These are phyloP conservation scores for Epichloe sp. DNA, from an alignment of 2,329 filamentous ascomycete species.

Conservation along the genomic window DNA sequence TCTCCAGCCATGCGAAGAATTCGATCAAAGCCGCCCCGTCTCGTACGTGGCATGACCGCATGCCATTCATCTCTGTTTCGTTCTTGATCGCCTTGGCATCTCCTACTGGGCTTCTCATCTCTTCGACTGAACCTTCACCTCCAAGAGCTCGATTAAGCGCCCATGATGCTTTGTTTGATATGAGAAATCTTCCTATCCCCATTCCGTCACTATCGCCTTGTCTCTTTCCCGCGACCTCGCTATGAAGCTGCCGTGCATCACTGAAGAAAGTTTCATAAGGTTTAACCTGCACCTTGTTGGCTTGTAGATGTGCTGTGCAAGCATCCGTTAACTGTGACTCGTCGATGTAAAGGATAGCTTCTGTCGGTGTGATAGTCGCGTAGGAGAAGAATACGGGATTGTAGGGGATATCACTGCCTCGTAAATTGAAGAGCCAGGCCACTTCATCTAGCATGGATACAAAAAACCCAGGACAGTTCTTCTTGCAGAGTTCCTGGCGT, in stretches of 20 bases:
- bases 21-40: conserved; percentile 84
- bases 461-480: conserved; percentile 77
- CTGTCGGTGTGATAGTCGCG: conserved; percentile 66
- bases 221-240: conserved; percentile 25
- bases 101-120: conserved; percentile 72
- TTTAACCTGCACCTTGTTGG: conserved; percentile 58
- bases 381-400: conserved; percentile 99
- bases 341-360: conserved; percentile 75
- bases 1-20: conserved; percentile 94
- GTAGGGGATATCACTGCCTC: conserved; percentile 90
- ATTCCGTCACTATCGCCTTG: conserved; percentile 17
- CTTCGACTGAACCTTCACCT: conserved; percentile 73
- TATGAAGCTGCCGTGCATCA: conserved; percentile 52
- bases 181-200: conserved; percentile 53
- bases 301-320: conserved; percentile 54
- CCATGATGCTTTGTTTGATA: conserved; percentile 88
- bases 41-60: conserved; percentile 86
- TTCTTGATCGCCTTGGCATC: conserved; percentile 96
- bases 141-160: conserved; percentile 77
- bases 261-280: conserved; percentile 72
- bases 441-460: conserved; percentile 94
- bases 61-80: conserved; percentile 73
- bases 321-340: conserved; percentile 60
- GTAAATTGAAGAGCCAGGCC: conserved; percentile 96
- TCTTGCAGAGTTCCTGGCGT: conserved; percentile 84